Conservation (phyloP, 345 rosid species). For the Barbarea vulgaris region DNA sequence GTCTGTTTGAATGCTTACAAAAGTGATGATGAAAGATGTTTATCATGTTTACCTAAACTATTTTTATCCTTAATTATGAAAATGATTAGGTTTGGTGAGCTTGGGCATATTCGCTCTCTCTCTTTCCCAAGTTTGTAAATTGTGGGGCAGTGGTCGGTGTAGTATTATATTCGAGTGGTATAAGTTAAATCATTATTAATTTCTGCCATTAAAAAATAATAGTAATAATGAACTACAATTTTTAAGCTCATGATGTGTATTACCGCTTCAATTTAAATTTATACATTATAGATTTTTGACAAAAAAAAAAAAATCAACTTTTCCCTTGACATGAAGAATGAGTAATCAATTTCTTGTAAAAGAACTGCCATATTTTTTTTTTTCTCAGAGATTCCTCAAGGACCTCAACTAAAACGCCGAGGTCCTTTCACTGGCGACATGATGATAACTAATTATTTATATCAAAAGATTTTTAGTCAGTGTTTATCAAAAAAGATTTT, state of each 20-base stretch:
- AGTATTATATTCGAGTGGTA: conserved; percentile 12
- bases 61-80: conserved; percentile 4
- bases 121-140: neutral
- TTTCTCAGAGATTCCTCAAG: neutral
- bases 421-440: neutral
- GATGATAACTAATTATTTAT: neutral
- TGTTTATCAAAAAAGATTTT: too few relatives aligned
- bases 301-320: too few relatives aligned
- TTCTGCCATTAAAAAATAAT: neutral
- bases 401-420: neutral
- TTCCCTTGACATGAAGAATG: neutral
- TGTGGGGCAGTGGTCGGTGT: conserved; percentile 34
- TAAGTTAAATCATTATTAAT: neutral
- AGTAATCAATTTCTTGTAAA: neutral
- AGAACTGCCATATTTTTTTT: neutral
- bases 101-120: neutral
- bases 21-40: neutral
- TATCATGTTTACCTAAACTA: conserved; percentile 1
- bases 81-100: conserved; percentile 34
- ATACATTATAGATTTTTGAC: neutral
- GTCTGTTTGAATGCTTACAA: neutral
- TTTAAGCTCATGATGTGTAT: neutral
- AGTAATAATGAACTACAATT: neutral
- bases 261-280: neutral
- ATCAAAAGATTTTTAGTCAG: neutral